Evolutionary conservation across 2,329 filamentous ascomycete species (phyloP).

Genomic region (Colletotrichum noveboracense): DNA sequence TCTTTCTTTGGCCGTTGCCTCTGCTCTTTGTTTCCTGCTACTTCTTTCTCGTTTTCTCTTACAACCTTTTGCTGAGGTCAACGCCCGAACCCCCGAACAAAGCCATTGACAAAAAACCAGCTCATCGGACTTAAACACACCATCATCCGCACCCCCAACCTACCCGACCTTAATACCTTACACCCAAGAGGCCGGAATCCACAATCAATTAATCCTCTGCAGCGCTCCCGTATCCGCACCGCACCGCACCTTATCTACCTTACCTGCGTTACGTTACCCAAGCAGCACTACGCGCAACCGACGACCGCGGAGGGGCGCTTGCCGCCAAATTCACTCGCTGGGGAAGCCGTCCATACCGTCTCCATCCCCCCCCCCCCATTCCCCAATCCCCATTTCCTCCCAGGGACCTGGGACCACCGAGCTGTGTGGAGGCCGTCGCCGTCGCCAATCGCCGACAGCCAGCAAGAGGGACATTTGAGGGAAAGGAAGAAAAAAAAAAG

Average conservation of each 20-base stretch:
- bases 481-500: not conserved
- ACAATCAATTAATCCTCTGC: not conserved
- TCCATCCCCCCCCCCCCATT: not conserved
- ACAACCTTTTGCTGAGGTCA: not conserved
- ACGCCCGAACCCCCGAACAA: not conserved
- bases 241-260: not conserved
- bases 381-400: not conserved
- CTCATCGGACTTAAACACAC: conserved; percentile 6
- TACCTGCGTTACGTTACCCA: not conserved
- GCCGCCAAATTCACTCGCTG: not conserved
- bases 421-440: not conserved
- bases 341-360: conserved; percentile 12
- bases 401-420: not conserved
- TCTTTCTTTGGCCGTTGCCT: not conserved
- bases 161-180: not conserved
- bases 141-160: not conserved
- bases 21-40: not conserved
- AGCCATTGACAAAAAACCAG: not conserved
- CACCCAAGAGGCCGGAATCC: not conserved
- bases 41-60: not conserved
- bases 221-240: not conserved
- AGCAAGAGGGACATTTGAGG: not conserved
- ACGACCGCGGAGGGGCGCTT: not conserved
- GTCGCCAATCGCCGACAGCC: not conserved
- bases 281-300: not conserved